phyloP scores from a whole-genome alignment of 2,329 filamentous ascomycete genomes.

The Aureobasidium vineae region DNA sequence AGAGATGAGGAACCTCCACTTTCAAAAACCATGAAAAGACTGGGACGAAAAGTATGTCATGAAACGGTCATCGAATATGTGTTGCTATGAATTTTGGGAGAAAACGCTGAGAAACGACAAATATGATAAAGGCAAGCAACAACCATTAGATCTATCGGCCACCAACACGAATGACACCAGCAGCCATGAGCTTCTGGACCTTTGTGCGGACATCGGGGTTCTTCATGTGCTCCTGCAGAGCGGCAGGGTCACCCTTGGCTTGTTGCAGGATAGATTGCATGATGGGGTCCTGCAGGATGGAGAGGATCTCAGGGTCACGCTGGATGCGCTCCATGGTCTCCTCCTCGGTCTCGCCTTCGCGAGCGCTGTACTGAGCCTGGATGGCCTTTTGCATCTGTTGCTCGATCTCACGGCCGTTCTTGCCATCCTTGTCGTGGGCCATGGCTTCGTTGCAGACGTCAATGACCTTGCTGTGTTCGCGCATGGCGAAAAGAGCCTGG shows the following conservation, averaged over 20 bases:
- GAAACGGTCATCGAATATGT: slow-evolving; percentile 20
- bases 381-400: slow-evolving; percentile 92
- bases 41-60: not conserved
- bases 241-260: slow-evolving; percentile 87
- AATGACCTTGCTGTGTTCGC: slow-evolving; percentile 93
- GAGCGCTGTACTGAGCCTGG: slow-evolving; percentile 81
- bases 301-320: slow-evolving; percentile 69
- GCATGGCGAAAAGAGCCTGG: slow-evolving; percentile 94
- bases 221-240: slow-evolving; percentile 95
- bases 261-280: slow-evolving; percentile 98
- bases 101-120: slow-evolving; percentile 12
- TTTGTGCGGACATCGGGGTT: slow-evolving; percentile 82
- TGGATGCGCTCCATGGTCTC: slow-evolving; percentile 89
- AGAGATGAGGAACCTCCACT: not conserved
- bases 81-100: slow-evolving; percentile 23
- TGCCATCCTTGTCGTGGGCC: slow-evolving; percentile 72
- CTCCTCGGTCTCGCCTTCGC: slow-evolving; percentile 87
- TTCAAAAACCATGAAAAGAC: not conserved
- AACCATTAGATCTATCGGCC: slow-evolving; percentile 31
- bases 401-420: slow-evolving; percentile 88
- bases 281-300: slow-evolving; percentile 66
- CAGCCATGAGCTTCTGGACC: slow-evolving; percentile 91
- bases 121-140: not conserved
- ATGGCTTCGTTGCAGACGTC: slow-evolving; percentile 83
- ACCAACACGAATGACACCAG: slow-evolving; percentile 69